Evolutionary conservation across 371 early-diverging fungal genomes (phyloP).

Genomic region (Mucor circinelloides): DNA sequence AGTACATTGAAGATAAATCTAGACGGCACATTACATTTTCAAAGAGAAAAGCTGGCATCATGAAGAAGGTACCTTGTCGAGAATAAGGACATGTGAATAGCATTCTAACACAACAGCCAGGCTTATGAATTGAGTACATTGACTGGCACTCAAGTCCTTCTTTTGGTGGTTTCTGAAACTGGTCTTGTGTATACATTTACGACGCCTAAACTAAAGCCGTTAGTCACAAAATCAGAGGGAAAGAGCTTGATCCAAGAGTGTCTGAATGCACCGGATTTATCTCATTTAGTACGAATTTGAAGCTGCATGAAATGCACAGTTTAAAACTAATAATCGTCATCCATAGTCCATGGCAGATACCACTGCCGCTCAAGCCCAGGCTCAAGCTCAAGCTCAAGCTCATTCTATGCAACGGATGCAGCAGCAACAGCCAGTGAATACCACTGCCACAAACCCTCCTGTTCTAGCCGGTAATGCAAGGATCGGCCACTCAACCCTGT

Average conservation of each 20-base stretch:
- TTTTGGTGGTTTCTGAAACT: slow-evolving; percentile 96
- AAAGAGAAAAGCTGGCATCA: slow-evolving; percentile 98
- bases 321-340: neutral
- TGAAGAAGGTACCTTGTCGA: slow-evolving; percentile 87
- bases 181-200: slow-evolving; percentile 99
- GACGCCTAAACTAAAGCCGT: slow-evolving; percentile 93
- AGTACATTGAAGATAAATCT: slow-evolving; percentile 95
- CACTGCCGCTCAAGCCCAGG: neutral
- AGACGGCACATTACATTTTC: slow-evolving; percentile 97
- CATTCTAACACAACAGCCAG: slow-evolving; percentile 27
- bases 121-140: slow-evolving; percentile 96
- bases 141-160: slow-evolving; percentile 96
- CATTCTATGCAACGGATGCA: neutral
- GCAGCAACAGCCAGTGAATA: neutral
- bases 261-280: slow-evolving; percentile 79
- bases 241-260: slow-evolving; percentile 95
- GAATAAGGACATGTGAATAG: neutral
- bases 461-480: neutral
- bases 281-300: slow-evolving; percentile 64
- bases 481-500: neutral
- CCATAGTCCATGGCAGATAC: neutral
- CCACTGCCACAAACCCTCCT: neutral
- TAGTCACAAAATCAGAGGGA: slow-evolving; percentile 93
- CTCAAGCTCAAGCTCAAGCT: neutral
- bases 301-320: neutral